Evolutionary conservation across 2,329 filamentous ascomycete genomes (phyloP).

Genomic region (Anthostomella pinea): DNA sequence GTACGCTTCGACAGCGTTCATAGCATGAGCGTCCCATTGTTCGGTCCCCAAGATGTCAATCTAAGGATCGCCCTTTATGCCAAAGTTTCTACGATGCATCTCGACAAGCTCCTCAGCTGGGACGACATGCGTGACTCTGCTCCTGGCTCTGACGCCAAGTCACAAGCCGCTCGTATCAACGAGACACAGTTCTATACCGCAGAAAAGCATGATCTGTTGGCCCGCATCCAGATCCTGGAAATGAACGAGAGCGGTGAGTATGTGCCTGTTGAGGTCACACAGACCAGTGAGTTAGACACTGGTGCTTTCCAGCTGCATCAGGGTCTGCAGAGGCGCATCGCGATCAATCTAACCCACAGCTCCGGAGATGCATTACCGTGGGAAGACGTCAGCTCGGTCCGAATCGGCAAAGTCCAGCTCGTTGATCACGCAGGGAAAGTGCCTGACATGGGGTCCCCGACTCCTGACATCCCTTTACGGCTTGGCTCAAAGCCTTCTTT

Average conservation of each 20-base stretch:
- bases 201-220: constrained; percentile 90
- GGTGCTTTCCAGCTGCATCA: constrained; percentile 95
- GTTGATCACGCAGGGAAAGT: constrained; percentile 83
- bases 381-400: constrained; percentile 75
- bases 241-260: constrained; percentile 90
- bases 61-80: constrained; percentile 90
- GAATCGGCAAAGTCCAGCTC: constrained; percentile 77
- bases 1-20: constrained; percentile 97
- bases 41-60: constrained; percentile 69
- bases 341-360: constrained; percentile 85
- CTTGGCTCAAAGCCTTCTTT: constrained; percentile 75
- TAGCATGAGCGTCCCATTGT: constrained; percentile 90
- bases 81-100: constrained; percentile 85
- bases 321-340: constrained; percentile 83
- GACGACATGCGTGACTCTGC: constrained; percentile 91
- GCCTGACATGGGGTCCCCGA: constrained; percentile 70
- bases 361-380: constrained; percentile 86
- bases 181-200: constrained; percentile 92
- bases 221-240: constrained; percentile 83
- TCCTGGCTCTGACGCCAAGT: constrained; percentile 53
- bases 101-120: constrained; percentile 97
- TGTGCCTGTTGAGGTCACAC: constrained; percentile 86
- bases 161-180: constrained; percentile 67
- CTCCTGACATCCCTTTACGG: constrained; percentile 73
- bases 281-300: constrained; percentile 77